These are phyloP conservation scores for Lactarius pseudohatsudake DNA, from an alignment of 768 basidiomycete species.

Conservation along the genomic window DNA sequence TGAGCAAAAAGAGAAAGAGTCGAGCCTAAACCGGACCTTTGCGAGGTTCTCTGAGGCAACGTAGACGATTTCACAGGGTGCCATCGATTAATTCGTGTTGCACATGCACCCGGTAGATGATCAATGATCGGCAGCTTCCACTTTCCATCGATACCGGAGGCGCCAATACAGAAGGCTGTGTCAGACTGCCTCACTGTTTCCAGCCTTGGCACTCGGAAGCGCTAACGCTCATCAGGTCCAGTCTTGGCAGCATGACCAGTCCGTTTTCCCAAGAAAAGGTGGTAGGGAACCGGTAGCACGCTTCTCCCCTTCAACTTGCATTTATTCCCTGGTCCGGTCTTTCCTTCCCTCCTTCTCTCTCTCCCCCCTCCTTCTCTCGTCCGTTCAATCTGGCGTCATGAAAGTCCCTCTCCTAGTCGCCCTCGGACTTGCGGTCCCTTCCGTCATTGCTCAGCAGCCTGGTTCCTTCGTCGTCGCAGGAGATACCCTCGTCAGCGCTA, in stretches of 20 bases:
- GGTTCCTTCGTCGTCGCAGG: conserved; percentile 39
- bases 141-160: not conserved
- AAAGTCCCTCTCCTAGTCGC: conserved; percentile 42
- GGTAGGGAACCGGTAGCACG: not conserved
- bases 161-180: not conserved
- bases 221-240: not conserved
- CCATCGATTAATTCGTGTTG: not conserved
- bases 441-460: conserved; percentile 29
- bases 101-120: too few species aligned
- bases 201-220: too few species aligned
- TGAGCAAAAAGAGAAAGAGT: not conserved
- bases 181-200: not conserved
- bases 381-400: conserved; percentile 30
- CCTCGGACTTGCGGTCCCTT: conserved; percentile 42
- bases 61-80: conserved; percentile 41
- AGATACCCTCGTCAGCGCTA: conserved; percentile 46
- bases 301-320: not conserved
- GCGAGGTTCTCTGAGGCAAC: conserved; percentile 58
- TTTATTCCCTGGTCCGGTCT: not conserved
- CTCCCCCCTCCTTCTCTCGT: not conserved
- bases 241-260: not conserved
- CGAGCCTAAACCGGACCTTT: conserved; percentile 40
- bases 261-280: not conserved
- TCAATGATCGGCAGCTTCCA: not conserved
- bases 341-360: not conserved